Percentiles rank a stretch among this genome's conserved stretches.
These are phyloP conservation scores for Rhodamnia argentea DNA, from an alignment of 345 rosid species.

Conservation along the genomic window DNA sequence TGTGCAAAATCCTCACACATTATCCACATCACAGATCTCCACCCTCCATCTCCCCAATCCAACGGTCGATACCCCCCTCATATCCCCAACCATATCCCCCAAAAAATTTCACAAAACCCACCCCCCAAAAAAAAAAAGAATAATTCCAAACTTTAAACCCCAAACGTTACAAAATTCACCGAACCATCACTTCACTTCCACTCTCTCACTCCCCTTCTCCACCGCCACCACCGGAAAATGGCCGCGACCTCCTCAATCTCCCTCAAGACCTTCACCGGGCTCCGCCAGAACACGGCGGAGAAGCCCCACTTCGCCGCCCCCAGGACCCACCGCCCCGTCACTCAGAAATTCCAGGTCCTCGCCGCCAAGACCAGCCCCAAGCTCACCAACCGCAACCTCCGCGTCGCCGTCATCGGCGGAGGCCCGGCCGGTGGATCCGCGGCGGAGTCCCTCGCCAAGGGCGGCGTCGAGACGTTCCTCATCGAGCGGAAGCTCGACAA, in stretches of 20 bases:
- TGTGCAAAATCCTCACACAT: constrained; percentile 14
- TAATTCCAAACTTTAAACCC: not conserved
- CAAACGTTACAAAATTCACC: not conserved
- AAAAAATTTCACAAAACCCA: not conserved
- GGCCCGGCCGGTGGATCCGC: constrained; percentile 90
- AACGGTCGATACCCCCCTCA: constrained; percentile 12
- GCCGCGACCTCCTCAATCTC: constrained; percentile 47
- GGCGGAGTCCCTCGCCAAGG: constrained; percentile 69
- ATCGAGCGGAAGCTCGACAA: constrained; percentile 89
- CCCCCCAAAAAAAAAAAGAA: not conserved
- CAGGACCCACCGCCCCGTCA: not conserved
- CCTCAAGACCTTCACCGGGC: constrained; percentile 73
- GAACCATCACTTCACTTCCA: not conserved
- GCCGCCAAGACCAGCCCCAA: constrained; percentile 57
- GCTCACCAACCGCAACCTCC: constrained; percentile 58
- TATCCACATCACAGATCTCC: constrained; percentile 45
- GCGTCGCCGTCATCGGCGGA: constrained; percentile 87
- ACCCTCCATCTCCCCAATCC: constrained; percentile 34
- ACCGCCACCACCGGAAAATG: not conserved
- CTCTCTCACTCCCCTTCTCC: not conserved
- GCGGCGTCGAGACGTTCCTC: constrained; percentile 80
- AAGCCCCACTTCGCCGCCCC: constrained; percentile 18
- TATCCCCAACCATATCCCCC: constrained; percentile 63
- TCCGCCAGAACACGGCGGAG: constrained; percentile 41
- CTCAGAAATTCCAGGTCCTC: constrained; percentile 7